Conservation (phyloP, 75 land plant species). For the Cryptomeria japonica region DNA sequence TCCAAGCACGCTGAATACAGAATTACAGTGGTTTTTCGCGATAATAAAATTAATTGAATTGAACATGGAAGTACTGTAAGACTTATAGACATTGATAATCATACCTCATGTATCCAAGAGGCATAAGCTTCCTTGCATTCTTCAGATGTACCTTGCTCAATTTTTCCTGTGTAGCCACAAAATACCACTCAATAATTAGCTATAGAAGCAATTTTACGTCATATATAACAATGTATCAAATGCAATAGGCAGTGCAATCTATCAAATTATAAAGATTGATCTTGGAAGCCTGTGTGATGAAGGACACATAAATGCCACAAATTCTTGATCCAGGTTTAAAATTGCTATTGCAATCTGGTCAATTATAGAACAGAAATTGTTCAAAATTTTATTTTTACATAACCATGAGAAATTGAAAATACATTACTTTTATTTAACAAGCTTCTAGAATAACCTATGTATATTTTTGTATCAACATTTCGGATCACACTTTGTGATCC, state of each 20-base stretch:
- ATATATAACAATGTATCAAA: background rate
- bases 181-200: background rate
- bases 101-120: slow-evolving; percentile 72
- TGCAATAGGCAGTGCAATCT: background rate
- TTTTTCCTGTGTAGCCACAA: slow-evolving; percentile 63
- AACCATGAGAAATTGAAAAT: background rate
- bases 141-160: slow-evolving; percentile 88
- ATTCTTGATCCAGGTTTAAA: background rate
- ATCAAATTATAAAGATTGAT: background rate
- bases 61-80: background rate
- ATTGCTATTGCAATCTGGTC: background rate
- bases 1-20: background rate
- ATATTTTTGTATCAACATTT: too few relatives aligned
- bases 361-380: background rate
- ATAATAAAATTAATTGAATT: background rate
- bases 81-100: background rate
- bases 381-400: too few relatives aligned
- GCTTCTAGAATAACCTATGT: too few relatives aligned
- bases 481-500: too few relatives aligned
- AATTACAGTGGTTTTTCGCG: background rate
- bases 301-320: background rate
- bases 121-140: slow-evolving; percentile 87
- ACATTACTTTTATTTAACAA: too few relatives aligned
- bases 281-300: background rate
- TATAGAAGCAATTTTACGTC: background rate